Base-by-base conservation (phyloP, 139 green algal species). In the Limnomonas spitsbergensis region DNA sequence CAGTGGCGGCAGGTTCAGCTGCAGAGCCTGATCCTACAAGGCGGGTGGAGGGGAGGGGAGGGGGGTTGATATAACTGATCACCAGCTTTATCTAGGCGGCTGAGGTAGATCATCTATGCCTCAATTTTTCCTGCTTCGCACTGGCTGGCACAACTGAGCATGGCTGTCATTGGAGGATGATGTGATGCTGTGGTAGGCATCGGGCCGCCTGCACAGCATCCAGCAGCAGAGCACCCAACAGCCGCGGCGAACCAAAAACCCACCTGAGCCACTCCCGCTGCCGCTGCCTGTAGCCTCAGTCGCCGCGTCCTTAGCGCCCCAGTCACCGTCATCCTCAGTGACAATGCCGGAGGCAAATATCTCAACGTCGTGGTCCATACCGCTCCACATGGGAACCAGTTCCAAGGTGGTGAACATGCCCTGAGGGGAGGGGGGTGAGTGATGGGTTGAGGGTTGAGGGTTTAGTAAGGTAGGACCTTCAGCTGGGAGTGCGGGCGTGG, bases 341-440 rank as follows among this genome's bases (percentile, higher is more conserved):
- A 78, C 73, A 26, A 78, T 32, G 2, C 81, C 81, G 26, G 93
- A 95, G 26, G 87, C 91, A 82, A 92, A 98, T 31, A 98, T 81
- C 69, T 94, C 91, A 26, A 95, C 86, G 66, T 98, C 91, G 2
- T 90, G 81, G 68, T 96, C 89, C 39, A 98, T 82, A 1, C 89
- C 91, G 9, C 74, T 78, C 87, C 89, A 92, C 91, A 97, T 94
- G 66, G 95, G 95, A 69, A 98, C 84, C 83, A 98, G 83, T 88
- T 98, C 95, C 40, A 98, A 86, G 34, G 87, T 87, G 27, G 87
- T 66, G 34, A 91, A 84, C 67, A 97, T 89, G 37, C 93, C 93
- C 87, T 94, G 77, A 38, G 32, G 3, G 26, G 4, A 40, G 27
- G 4, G 32, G 68, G 6, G 68, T 75, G 68, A 31, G 35, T 35